Conservation (phyloP, 139 green algal species). For the Gonium pectorale region DNA sequence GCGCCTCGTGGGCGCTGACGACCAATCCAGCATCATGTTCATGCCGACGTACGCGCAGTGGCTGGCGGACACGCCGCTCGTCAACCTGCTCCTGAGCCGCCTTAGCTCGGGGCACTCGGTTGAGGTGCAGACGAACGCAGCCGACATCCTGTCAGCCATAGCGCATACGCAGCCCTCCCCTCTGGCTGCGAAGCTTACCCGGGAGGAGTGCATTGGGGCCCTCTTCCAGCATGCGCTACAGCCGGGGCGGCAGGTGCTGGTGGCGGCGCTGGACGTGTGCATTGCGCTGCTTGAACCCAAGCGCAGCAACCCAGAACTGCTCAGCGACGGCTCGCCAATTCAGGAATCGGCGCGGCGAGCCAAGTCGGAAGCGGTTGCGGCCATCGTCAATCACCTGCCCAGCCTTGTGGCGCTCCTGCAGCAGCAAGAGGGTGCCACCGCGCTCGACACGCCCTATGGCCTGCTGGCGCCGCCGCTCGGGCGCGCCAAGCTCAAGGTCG, state of each 20-base stretch:
- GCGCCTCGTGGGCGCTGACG: constrained; percentile 87
- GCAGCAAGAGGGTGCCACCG: background rate
- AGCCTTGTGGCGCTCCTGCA: constrained; percentile 72
- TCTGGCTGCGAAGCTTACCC: constrained; percentile 74
- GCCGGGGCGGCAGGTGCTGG: constrained; percentile 57
- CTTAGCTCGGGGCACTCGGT: constrained; percentile 56
- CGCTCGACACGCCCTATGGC: constrained; percentile 84
- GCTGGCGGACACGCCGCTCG: constrained; percentile 80
- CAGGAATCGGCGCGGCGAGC: constrained; percentile 40
- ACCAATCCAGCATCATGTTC: constrained; percentile 78
- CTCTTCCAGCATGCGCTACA: constrained; percentile 63
- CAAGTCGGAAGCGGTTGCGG: constrained; percentile 51
- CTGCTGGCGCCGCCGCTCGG: constrained; percentile 81
- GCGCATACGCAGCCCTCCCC: constrained; percentile 80
- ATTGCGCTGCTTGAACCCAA: constrained; percentile 88
- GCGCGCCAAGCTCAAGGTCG: constrained; percentile 74
- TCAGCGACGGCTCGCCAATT: constrained; percentile 46
- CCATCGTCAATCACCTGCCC: constrained; percentile 66
- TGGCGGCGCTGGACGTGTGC: constrained; percentile 85
- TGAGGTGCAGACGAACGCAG: constrained; percentile 81
- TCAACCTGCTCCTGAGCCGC: constrained; percentile 78
- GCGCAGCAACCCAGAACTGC: constrained; percentile 38
- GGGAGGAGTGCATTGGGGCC: constrained; percentile 52
- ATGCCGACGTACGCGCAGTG: constrained; percentile 68
- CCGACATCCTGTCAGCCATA: constrained; percentile 88